Evolutionary conservation across 2,329 filamentous ascomycete genomes (phyloP).

Genomic region (Fusarium abutilonis): DNA sequence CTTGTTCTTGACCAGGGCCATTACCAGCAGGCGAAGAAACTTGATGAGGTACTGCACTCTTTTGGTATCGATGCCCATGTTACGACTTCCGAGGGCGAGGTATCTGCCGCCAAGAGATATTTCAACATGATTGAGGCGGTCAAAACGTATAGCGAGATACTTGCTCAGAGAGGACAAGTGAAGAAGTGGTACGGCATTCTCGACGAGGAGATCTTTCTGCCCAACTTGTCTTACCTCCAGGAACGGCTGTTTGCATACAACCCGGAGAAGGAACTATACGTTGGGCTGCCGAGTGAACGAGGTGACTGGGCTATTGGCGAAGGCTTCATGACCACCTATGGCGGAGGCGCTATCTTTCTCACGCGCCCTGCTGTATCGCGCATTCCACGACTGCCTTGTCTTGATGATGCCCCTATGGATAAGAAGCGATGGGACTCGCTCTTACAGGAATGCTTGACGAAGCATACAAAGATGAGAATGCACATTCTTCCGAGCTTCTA

Average conservation of each 20-base stretch:
- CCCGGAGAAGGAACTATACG: constrained; percentile 49
- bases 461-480: constrained; percentile 51
- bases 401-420: constrained; percentile 38
- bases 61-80: constrained; percentile 55
- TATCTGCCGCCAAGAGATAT: constrained; percentile 51
- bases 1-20: constrained; percentile 55
- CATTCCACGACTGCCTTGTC: constrained; percentile 53
- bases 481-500: constrained; percentile 57
- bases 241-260: constrained; percentile 51
- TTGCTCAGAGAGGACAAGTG: constrained; percentile 49
- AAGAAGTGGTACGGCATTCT: constrained; percentile 57
- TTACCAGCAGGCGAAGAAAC: constrained; percentile 46
- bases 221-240: constrained; percentile 53
- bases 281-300: constrained; percentile 57
- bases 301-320: constrained; percentile 55
- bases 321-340: constrained; percentile 54
- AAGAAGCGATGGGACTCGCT: constrained; percentile 54
- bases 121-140: constrained; percentile 52
- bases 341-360: constrained; percentile 58
- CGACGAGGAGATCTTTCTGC: constrained; percentile 60
- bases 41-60: constrained; percentile 47
- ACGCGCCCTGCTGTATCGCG: constrained; percentile 49
- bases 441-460: constrained; percentile 54
- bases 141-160: constrained; percentile 47
- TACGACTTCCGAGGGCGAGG: constrained; percentile 45